These are phyloP conservation scores for Adiantum capillusveneris DNA, from an alignment of 75 land plant species.

Conservation along the genomic window DNA sequence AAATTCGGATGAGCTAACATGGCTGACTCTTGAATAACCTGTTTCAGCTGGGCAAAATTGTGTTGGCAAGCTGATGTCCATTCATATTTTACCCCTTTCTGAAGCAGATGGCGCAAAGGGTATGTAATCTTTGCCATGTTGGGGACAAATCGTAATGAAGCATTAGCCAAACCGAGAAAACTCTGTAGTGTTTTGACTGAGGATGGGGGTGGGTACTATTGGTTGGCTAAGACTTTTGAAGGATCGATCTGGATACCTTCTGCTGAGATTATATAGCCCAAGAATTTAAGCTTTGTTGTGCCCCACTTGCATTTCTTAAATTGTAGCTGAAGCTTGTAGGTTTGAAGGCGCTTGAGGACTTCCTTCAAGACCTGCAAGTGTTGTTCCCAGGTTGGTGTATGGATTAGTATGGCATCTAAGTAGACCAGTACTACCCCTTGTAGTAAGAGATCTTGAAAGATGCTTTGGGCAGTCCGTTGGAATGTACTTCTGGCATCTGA, in stretches of 20 bases:
- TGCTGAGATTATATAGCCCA: neutral
- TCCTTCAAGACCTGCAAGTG: conserved; percentile 2
- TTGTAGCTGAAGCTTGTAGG: neutral
- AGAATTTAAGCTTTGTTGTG: neutral
- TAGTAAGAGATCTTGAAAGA: neutral
- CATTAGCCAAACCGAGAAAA: neutral
- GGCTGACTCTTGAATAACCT: neutral
- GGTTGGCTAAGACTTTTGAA: neutral
- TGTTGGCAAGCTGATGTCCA: neutral
- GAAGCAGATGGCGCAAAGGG: neutral
- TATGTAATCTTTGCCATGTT: neutral
- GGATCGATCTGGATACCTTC: neutral
- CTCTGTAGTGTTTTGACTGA: neutral
- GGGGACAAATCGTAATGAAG: neutral
- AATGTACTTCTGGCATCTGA: conserved; percentile 8
- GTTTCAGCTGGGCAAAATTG: neutral
- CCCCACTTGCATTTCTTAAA: neutral
- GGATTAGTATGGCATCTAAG: conserved; percentile 10
- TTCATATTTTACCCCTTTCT: neutral
- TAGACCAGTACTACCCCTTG: conserved; percentile 5
- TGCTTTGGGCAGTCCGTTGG: neutral
- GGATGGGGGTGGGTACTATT: neutral
- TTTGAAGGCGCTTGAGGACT: too few species aligned
- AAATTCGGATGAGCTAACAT: neutral
- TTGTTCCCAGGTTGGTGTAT: neutral